phyloP scores from a whole-genome alignment of 345 rosid genomes.

The Ceriops tagal region DNA sequence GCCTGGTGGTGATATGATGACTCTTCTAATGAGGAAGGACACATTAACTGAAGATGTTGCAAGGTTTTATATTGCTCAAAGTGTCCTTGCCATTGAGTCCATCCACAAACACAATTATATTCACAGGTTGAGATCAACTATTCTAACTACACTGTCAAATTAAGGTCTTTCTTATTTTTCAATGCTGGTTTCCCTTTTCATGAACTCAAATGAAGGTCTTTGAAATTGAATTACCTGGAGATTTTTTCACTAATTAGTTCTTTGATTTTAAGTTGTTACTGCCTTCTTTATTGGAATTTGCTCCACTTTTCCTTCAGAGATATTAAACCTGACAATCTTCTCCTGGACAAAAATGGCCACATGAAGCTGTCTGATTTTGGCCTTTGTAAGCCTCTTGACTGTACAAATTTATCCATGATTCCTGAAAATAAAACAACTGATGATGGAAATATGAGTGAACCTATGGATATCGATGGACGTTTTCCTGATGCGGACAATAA shows the following conservation, averaged over 20 bases:
- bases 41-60: slow-evolving; percentile 82
- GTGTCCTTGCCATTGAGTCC: slow-evolving; percentile 92
- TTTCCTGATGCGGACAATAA: slow-evolving; percentile 68
- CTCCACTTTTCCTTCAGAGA: slow-evolving; percentile 50
- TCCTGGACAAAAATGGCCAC: slow-evolving; percentile 88
- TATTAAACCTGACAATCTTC: slow-evolving; percentile 96
- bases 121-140: slow-evolving; percentile 64
- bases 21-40: slow-evolving; percentile 88
- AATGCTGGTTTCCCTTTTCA: too few species aligned
- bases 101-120: slow-evolving; percentile 89
- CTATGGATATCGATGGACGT: slow-evolving; percentile 86
- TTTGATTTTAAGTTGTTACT: slow-evolving; percentile 8
- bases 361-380: slow-evolving; percentile 99
- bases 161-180: neutral
- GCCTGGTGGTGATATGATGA: slow-evolving; percentile 99
- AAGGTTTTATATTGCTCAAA: slow-evolving; percentile 86
- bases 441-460: slow-evolving; percentile 56
- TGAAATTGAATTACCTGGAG: slow-evolving; percentile 6
- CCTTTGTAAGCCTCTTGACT: slow-evolving; percentile 96
- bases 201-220: neutral
- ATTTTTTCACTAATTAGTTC: neutral
- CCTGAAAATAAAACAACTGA: slow-evolving; percentile 69
- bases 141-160: slow-evolving; percentile 5
- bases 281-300: slow-evolving; percentile 20
- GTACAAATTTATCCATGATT: slow-evolving; percentile 69